Evolutionary conservation across 768 basidiomycete genomes (phyloP).

Genomic region (Rhizopogon sp.): DNA sequence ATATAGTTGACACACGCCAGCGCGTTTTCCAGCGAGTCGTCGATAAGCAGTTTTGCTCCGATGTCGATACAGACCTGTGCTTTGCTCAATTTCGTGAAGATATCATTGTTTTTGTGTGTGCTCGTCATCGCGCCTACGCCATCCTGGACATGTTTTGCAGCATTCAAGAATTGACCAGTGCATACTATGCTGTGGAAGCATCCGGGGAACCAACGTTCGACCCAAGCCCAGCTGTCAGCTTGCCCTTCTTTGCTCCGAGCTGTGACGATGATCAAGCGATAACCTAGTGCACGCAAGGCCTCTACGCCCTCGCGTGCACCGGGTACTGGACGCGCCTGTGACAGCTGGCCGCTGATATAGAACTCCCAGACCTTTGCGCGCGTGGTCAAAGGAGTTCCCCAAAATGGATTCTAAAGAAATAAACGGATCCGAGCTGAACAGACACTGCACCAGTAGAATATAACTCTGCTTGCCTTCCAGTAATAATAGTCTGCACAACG

Average conservation of each 20-base stretch:
- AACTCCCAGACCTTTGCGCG: slow-evolving; percentile 54
- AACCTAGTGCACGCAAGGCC: slow-evolving; percentile 57
- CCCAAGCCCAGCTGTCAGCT: slow-evolving; percentile 62
- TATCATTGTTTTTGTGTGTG: slow-evolving; percentile 27
- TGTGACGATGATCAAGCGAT: slow-evolving; percentile 68
- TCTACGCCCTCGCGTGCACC: slow-evolving; percentile 58
- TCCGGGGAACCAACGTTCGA: slow-evolving; percentile 60
- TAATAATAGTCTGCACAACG: slow-evolving; percentile 56
- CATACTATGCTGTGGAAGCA: slow-evolving; percentile 60
- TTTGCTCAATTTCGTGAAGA: slow-evolving; percentile 59
- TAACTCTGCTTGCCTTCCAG: slow-evolving; percentile 51
- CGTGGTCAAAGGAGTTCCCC: slow-evolving; percentile 59
- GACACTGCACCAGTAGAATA: background rate
- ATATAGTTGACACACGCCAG: slow-evolving; percentile 43
- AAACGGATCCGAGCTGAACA: background rate
- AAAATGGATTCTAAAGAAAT: slow-evolving; percentile 40
- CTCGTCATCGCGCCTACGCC: background rate
- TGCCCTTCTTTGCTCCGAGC: slow-evolving; percentile 56
- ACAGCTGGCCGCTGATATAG: slow-evolving; percentile 47
- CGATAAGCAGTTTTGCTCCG: slow-evolving; percentile 62
- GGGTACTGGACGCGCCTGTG: slow-evolving; percentile 44
- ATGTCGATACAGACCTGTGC: slow-evolving; percentile 67
- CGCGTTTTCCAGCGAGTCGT: slow-evolving; percentile 80
- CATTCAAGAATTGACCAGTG: slow-evolving; percentile 66
- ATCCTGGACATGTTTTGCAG: slow-evolving; percentile 30